phyloP scores from a whole-genome alignment of 306 rosid species.

The Lupinus albus region DNA sequence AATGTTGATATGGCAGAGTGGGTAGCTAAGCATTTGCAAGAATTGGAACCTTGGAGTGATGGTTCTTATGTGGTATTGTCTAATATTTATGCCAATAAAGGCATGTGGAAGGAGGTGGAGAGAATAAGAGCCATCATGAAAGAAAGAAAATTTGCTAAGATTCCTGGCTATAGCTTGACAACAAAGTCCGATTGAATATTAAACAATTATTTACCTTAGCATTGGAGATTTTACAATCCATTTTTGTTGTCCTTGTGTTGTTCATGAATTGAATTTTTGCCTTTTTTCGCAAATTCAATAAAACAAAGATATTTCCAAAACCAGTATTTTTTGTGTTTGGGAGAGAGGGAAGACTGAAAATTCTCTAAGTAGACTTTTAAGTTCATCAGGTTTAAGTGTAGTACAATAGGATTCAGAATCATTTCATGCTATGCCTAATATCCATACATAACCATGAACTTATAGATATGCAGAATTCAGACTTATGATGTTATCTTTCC shows the following conservation, averaged over 20 bases:
- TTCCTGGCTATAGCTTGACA: constrained; percentile 76
- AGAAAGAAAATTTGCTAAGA: constrained; percentile 55
- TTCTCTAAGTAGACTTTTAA: neutral
- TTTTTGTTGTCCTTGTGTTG: neutral
- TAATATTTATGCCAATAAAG: constrained; percentile 67
- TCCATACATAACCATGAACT: neutral
- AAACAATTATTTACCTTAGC: neutral
- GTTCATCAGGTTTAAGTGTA: neutral
- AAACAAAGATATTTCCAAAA: constrained; percentile 6
- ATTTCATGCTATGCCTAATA: neutral
- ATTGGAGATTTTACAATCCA: neutral
- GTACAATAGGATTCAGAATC: constrained; percentile 7
- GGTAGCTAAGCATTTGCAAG: constrained; percentile 74
- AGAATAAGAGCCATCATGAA: constrained; percentile 60
- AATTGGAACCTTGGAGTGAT: constrained; percentile 76
- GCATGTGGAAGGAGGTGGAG: constrained; percentile 76
- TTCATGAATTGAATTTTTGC: neutral
- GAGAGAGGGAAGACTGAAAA: neutral
- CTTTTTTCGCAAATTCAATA: neutral
- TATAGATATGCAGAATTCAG: neutral
- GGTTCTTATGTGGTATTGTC: constrained; percentile 75
- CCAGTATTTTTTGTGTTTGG: constrained; percentile 1
- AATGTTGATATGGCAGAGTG: constrained; percentile 75
- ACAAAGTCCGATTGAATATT: constrained; percentile 48
- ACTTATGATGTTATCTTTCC: constrained; percentile 4